These are phyloP conservation scores for Aspergillus proliferans DNA, from an alignment of 2,329 filamentous ascomycete genomes.

Conservation along the genomic window DNA sequence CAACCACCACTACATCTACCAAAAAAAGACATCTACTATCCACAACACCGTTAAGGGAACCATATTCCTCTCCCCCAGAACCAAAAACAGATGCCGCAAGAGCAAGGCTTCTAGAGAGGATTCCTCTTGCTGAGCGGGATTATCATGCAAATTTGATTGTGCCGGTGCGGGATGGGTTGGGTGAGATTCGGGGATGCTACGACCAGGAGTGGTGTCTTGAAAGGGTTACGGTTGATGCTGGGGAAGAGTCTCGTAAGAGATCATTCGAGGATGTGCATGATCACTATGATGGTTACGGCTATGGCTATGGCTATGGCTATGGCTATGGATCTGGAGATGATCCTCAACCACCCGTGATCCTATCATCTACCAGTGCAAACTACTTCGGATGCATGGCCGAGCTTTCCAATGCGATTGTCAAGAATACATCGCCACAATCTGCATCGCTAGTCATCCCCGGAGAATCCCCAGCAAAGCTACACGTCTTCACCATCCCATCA, in stretches of 20 bases:
- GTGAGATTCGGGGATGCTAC: constrained; percentile 21
- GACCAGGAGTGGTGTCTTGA: constrained; percentile 29
- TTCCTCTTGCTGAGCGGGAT: constrained; percentile 25
- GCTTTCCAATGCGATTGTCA: constrained; percentile 19
- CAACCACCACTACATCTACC: neutral
- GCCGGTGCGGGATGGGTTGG: constrained; percentile 36
- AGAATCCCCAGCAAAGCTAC: neutral
- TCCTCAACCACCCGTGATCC: constrained; percentile 23
- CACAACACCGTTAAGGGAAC: constrained; percentile 36
- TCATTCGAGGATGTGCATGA: neutral
- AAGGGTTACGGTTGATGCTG: constrained; percentile 3
- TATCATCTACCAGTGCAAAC: constrained; percentile 27
- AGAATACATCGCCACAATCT: constrained; percentile 23
- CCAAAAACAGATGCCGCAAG: constrained; percentile 46
- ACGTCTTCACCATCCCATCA: constrained; percentile 43
- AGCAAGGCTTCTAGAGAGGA: constrained; percentile 31
- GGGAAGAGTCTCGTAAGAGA: neutral
- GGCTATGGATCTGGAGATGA: constrained; percentile 1
- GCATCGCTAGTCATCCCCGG: constrained; percentile 11
- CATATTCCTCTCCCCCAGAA: constrained; percentile 45
- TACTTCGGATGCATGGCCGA: constrained; percentile 19
- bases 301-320: neutral
- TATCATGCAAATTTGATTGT: constrained; percentile 23
- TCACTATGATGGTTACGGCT: neutral
- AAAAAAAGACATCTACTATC: constrained; percentile 37